Conservation (phyloP, 306 rosid species). For the Arachis stenosperma region DNA sequence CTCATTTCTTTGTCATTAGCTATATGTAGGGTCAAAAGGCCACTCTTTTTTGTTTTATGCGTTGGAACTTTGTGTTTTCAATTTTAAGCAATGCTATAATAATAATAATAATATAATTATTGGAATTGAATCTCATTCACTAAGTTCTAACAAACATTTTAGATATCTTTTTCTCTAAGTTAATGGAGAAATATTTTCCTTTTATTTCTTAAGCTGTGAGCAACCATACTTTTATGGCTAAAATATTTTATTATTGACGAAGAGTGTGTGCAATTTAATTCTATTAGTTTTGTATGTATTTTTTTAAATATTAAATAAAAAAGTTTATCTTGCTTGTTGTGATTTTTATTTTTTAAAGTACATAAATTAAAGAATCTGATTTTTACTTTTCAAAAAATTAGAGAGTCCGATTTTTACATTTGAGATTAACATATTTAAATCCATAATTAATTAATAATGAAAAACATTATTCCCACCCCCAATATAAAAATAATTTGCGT, state of each 20-base stretch:
- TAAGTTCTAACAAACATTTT: conserved; percentile 38
- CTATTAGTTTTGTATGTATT: no score
- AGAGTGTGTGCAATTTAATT: no score
- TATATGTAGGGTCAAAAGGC: conserved; percentile 27
- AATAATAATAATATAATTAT: not conserved
- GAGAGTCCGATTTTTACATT: no score
- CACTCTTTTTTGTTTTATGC: conserved; percentile 25
- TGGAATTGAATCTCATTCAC: conserved; percentile 6
- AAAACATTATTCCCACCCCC: no score
- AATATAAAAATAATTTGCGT: not conserved
- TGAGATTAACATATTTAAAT: no score
- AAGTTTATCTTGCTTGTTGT: no score
- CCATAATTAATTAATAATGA: no score
- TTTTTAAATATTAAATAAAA: no score
- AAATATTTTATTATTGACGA: no score
- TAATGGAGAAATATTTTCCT: conserved; percentile 35
- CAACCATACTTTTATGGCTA: conserved; percentile 21
- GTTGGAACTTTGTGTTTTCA: conserved; percentile 18
- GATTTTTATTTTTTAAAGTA: no score
- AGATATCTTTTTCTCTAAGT: conserved; percentile 35
- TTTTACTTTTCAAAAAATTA: no score
- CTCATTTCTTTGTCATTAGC: conserved; percentile 16
- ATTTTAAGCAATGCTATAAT: not conserved
- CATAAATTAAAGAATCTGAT: no score
- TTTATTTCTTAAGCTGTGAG: conserved; percentile 46